Percentiles rank a stretch among this genome's conserved stretches.
These are phyloP conservation scores for Boletus speciosus DNA, from an alignment of 768 basidiomycete species.

Conservation along the genomic window DNA sequence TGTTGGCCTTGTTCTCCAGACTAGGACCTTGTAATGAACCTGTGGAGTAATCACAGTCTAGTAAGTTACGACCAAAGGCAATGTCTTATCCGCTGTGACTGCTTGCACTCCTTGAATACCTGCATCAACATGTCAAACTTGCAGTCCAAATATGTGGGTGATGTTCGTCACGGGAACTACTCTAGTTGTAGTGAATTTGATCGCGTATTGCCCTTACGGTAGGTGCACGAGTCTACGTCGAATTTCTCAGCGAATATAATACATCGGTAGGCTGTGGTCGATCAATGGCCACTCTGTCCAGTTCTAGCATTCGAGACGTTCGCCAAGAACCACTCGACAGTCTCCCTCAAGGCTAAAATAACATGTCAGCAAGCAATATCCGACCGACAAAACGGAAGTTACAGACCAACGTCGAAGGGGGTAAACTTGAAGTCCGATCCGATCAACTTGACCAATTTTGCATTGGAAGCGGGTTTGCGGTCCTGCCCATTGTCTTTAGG, in stretches of 20 bases:
- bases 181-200: not conserved
- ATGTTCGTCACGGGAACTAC: too few relatives aligned
- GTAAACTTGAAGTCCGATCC: constrained; percentile 81
- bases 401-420: constrained; percentile 77
- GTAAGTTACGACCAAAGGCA: not conserved
- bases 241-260: not conserved
- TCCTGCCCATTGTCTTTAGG: constrained; percentile 83
- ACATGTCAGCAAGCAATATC: not conserved
- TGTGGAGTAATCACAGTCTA: not conserved
- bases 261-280: not conserved
- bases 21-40: constrained; percentile 5
- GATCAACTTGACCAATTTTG: constrained; percentile 73
- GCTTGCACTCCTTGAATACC: not conserved
- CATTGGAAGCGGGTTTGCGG: constrained; percentile 94
- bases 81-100: not conserved
- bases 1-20: not conserved
- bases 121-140: not conserved
- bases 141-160: too few relatives aligned
- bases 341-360: constrained; percentile 64
- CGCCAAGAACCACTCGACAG: constrained; percentile 83
- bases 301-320: constrained; percentile 75
- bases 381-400: not conserved
- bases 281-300: constrained; percentile 34
- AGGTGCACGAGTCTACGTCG: not conserved
- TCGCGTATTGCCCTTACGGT: not conserved